Percentiles rank a stretch among this genome's conserved stretches.
phyloP scores from a whole-genome alignment of 2,329 filamentous ascomycete genomes.

The Fusarium papillatum region DNA sequence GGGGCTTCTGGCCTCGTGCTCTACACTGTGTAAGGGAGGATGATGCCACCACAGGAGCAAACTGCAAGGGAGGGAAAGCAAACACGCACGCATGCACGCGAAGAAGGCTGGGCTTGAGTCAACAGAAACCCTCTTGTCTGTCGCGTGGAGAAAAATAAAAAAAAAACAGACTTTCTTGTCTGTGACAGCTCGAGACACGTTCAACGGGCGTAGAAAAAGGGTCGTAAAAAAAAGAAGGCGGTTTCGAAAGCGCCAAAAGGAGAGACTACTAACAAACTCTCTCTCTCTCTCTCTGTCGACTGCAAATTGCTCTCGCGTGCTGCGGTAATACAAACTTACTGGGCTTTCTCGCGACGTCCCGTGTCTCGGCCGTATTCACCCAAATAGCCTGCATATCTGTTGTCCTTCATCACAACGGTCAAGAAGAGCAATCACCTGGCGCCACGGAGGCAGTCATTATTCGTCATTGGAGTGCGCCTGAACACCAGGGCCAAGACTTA shows the following conservation, averaged over 20 bases:
- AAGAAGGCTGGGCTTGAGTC: not conserved
- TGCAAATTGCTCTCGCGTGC: not conserved
- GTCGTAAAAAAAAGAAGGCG: not conserved
- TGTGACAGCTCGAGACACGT: constrained; percentile 1
- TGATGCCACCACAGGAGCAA: not conserved
- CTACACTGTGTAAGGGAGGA: not conserved
- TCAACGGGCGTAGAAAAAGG: not conserved
- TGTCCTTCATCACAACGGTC: not conserved
- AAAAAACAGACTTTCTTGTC: not conserved
- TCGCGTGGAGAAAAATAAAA: not conserved
- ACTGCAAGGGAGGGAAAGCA: not conserved
- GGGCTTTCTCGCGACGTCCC: not conserved
- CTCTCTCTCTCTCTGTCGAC: not conserved
- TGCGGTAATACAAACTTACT: not conserved
- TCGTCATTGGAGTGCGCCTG: constrained; percentile 3
- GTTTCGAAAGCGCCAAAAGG: not conserved
- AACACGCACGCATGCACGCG: not conserved
- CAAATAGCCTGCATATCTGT: not conserved
- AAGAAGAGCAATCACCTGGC: not conserved
- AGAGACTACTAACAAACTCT: not conserved
- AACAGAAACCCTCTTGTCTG: not conserved
- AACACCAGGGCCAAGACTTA: not conserved
- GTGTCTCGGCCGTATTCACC: constrained; percentile 5
- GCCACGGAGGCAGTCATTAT: constrained; percentile 7
- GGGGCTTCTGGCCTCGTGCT: not conserved